Evolutionary conservation across 73 alveolate genomes (phyloP), one percentile per base, ranked within the genome.

Genomic region (Loxodes magnus): DNA sequence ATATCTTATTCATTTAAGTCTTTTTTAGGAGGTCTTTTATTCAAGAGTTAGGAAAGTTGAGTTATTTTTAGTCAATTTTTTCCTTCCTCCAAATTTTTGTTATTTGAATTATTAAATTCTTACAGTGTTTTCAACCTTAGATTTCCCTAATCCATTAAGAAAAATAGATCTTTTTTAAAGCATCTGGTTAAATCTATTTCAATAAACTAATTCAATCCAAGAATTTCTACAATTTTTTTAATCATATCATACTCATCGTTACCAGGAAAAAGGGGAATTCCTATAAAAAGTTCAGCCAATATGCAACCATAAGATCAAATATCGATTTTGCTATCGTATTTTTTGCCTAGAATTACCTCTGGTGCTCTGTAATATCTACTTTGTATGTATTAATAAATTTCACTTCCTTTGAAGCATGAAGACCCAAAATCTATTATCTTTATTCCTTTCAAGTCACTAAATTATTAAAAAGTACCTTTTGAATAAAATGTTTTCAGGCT

Each of bases 281-380:
- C 98, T 0, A 76, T 64, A 38, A 64, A 54, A 38, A 91, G 64
- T 67, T 91, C 98, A 62, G 78, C 78, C 5, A 91, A 75, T 5
- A 91, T 75, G 71, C 98, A 91, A 16, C 90, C 98, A 43, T 87
- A 75, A 44, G 94, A 74, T 97, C 98, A 91, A 83, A 91, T 87
- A 79, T 91, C 98, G 20, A 87, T 91, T 7, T 89, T 85, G 25
- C 82, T 77, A 28, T 92, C 85, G 63, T 91, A 91, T 23, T 83
- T 74, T 44, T 84, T 74, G 5, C 98, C 98, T 28, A 91, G 78
- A 43, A 91, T 91, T 3, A 91, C 85, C 61, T 91, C 98, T 22
- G 98, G 98, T 3, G 97, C 95, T 58, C 98, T 51, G 61, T 91
- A 91, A 64, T 74, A 88, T 51, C 98, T 56, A 37, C 94, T 67